Evolutionary conservation across 495 filamentous ascomycete genomes (phyloP).

Genomic region (Hypoxylon crocopeplum): DNA sequence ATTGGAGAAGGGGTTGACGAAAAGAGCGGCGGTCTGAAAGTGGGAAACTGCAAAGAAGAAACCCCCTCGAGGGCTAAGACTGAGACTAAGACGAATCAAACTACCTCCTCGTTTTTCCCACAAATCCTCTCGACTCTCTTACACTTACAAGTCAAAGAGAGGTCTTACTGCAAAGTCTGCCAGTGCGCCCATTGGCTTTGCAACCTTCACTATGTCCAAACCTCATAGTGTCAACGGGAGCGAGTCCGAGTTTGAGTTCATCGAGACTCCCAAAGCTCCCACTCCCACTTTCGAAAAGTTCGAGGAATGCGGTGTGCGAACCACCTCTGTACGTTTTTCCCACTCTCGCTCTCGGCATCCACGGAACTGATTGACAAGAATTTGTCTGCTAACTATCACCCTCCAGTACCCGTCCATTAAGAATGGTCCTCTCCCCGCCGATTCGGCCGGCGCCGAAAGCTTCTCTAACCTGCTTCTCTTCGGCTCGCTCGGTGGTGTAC

Average conservation of each 20-base stretch:
- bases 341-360: neutral
- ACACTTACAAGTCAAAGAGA: slow-evolving; percentile 7
- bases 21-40: slow-evolving; percentile 31
- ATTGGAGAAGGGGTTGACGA: slow-evolving; percentile 21
- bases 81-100: slow-evolving; percentile 12
- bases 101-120: slow-evolving; percentile 23
- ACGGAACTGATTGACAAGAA: neutral
- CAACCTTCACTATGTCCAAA: slow-evolving; percentile 52
- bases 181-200: slow-evolving; percentile 29
- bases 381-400: slow-evolving; percentile 5
- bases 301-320: slow-evolving; percentile 75
- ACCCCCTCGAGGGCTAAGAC: slow-evolving; percentile 10
- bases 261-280: slow-evolving; percentile 74
- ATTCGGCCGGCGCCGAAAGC: slow-evolving; percentile 69
- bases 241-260: slow-evolving; percentile 72
- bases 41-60: slow-evolving; percentile 12
- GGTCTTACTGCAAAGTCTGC: slow-evolving; percentile 19
- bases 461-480: slow-evolving; percentile 74
- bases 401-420: slow-evolving; percentile 75
- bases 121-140: slow-evolving; percentile 13
- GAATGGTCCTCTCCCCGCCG: slow-evolving; percentile 82
- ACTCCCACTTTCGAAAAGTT: slow-evolving; percentile 62
- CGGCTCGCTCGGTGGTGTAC: slow-evolving; percentile 63
- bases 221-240: slow-evolving; percentile 55
- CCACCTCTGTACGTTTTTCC: slow-evolving; percentile 67